Base-by-base conservation (phyloP, 1,139 yeast genomes). In the Dujonia santamariae region DNA sequence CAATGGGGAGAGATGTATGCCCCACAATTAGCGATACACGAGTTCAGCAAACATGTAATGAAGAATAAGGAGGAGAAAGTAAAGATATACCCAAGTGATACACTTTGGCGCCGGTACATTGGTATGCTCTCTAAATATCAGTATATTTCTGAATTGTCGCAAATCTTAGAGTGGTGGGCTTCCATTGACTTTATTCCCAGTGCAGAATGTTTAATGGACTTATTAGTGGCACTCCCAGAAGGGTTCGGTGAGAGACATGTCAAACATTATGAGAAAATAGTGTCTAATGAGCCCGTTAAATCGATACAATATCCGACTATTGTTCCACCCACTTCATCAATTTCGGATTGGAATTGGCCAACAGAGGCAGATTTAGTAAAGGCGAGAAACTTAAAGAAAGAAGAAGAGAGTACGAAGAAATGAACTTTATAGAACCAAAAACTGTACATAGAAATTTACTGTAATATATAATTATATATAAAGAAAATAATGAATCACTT, bases 141-240 rank as follows among this genome's bases (percentile, higher is more conserved):
- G 11, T 77, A 78, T 44, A 50, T 61, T 2, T 61, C 67, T 3
- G 82, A 80, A 47, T 50, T 83, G 17, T 56, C 75, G 0, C 68
- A 62, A 20, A 58, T 83, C 7, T 55, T 82, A 25, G 64, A 67
- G 24, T 72, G 80, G 75, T 75, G 88, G 80, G 78, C 75, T 30
- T 54, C 61, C n/a, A 48, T 80, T 14, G 54, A 63, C 12, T 75
- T 71, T 41, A 52, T 46, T 2, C 83, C 90, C 0, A 52, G 58
- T 17, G 46, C 48, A n/a, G 44, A 44, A 8, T 59, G 76, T 1
- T 55, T 78, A 22, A 42, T 61, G 22, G 40, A 56, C 34, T 46
- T 72, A 8, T 50, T 74, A 17, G 51, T 59, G 4, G 52, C 75
- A 4, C 47, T 70, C 13, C 80, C 64, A n/a, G 42, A 24, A 40